These are phyloP conservation scores for Puccinia polysora DNA, from an alignment of 1,284 basidiomycete genomes.

Conservation along the genomic window DNA sequence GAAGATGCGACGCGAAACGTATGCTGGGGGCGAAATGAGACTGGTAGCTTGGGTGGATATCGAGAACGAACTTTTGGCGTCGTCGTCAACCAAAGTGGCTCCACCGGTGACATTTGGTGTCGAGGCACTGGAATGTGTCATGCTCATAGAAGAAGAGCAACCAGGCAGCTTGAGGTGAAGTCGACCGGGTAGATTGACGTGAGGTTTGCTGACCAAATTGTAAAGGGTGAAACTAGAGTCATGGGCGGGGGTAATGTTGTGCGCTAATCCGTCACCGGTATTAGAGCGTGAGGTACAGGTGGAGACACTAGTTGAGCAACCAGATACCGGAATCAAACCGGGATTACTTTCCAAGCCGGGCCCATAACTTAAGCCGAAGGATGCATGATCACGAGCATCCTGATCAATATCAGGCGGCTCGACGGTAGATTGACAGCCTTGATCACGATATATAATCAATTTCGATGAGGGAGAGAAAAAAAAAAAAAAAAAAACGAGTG, in stretches of 20 bases:
- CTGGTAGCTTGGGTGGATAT: conserved; percentile 44
- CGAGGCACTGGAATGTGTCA: neutral
- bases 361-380: conserved; percentile 26
- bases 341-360: neutral
- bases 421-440: neutral
- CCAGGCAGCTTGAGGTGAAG: conserved; percentile 12
- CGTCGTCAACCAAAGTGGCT: conserved; percentile 22
- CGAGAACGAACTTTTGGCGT: conserved; percentile 39
- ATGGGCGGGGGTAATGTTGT: conserved; percentile 14
- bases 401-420: neutral
- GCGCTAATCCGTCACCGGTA: conserved; percentile 2
- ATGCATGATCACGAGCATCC: neutral
- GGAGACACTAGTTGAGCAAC: conserved; percentile 39
- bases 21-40: conserved; percentile 35
- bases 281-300: conserved; percentile 36
- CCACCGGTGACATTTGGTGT: conserved; percentile 17
- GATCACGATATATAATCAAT: neutral
- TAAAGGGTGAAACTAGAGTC: conserved; percentile 15
- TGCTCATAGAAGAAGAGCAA: conserved; percentile 26
- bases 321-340: conserved; percentile 23
- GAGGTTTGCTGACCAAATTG: conserved; percentile 20
- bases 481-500: neutral
- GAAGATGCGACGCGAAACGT: conserved; percentile 22
- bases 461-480: neutral
- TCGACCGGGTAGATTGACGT: conserved; percentile 13